Base-by-base conservation (phyloP, 1,284 basidiomycete genomes). In the Trichosporon coremiiforme region DNA sequence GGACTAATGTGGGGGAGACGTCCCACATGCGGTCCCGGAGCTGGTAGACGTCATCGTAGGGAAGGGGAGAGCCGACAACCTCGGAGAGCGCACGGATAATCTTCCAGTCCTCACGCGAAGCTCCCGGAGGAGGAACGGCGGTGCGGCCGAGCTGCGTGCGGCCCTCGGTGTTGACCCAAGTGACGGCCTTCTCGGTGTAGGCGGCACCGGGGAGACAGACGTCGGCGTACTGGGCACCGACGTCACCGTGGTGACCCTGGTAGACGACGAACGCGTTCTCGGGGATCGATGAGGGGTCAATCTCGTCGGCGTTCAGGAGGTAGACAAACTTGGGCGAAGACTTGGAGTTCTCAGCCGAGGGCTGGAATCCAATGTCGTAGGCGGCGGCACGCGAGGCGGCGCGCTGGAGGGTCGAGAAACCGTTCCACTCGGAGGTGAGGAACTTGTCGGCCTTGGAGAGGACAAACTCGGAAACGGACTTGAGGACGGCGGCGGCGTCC, bases 101-200 rank as follows among this genome's bases (percentile, higher is more conserved):
- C 88, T 99, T 98, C 97, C 97, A 99, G 83, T 99, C 97, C 84
- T 99, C 97, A 66, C 97, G 87, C 3, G 94, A 89, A 2, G 95
- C 93, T 68, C 95, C 97, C 17, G 97, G 96, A 41, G 95, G 92
- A n/a, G 91, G 89, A 0, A 99, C 95, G 25, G 96, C 96, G 10
- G 93, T 90, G 66, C 97, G 88, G 55, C 94, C 95, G 29, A 95
- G 84, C 84, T 99, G 97, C 31, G 92, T 86, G 62, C 97, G 89
- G 66, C 97, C 97, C 83, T 99, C 97, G 0, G 95, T 96, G 86
- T 99, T 99, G 71, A 99, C 89, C 93, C 94, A 99, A 2, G 95
- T 98, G 66, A 88, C 87, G 12, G 89, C 87, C 86, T 99, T 99
- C 85, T 99, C 97, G 2, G 96, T 99, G 86, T 98, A 98, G 2